Evolutionary conservation across 768 basidiomycete genomes (phyloP), one percentile per base, ranked within the genome.

Genomic region (Omphalotus guepiniiformis): DNA sequence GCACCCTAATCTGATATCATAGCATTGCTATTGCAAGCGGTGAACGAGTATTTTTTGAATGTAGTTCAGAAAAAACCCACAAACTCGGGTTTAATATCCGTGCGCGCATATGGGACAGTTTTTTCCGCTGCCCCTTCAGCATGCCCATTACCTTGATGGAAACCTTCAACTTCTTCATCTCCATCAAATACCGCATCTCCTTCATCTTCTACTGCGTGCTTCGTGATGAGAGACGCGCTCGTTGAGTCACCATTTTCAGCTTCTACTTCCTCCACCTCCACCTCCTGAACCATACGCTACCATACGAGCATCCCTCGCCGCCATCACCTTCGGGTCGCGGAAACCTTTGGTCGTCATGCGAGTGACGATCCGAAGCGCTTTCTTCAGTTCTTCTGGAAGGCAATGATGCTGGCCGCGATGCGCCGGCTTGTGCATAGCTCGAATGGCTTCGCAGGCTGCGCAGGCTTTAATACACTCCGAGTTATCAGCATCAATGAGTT

Each of bases 31-130:
- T 9, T n/a, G 21, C 8, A n/a, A n/a, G 11, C 34, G 32, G 21
- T 39, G 7, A 21, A 12, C 7, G n/a, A n/a, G n/a, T n/a, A n/a
- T n/a, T n/a, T n/a, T n/a, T n/a, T n/a, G n/a, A n/a, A n/a, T n/a
- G n/a, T n/a, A n/a, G n/a, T n/a, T n/a, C n/a, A n/a, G 42, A 13
- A 22, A 28, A 13, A 36, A 16, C 19, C 32, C n/a, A 70, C 86
- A 55, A 57, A 94, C 94, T 83, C 94, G 37, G 93, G 95, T 69
- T 99, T 99, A 57, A 98, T 72, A 68, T 99, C 96, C 47, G 95
- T 75, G 66, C 98, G 96, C 1, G 95, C 95, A 63, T 94, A 99
- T 1, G 96, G 93, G 6, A 92, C 78, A 23, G 85, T 63, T 54
- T 85, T 83, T 3, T 72, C 73, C 3, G 69, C 83, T 2, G 73